Base-by-base conservation (phyloP, 1,284 basidiomycete genomes). In the Pterula multifida region DNA sequence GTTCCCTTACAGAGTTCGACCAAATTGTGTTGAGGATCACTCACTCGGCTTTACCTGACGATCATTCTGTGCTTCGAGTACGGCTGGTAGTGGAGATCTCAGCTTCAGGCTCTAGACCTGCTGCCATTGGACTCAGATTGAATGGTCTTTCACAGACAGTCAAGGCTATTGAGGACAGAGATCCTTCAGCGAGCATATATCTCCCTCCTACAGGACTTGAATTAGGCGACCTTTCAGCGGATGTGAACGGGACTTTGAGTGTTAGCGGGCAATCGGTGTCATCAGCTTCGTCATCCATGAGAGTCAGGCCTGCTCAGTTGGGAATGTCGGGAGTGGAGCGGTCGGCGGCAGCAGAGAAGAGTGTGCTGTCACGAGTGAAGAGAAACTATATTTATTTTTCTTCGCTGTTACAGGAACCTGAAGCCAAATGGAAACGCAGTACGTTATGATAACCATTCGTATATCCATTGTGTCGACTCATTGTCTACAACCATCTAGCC, bases 311-410 rank as follows among this genome's bases (percentile, higher is more conserved):
- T 13, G 51, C 50, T 17, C 17, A 47, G 13, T 22, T 42, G 39
- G 39, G 39, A 17, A 59, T 23, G 59, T 61, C 39, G 17, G 39
- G 39, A n/a, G 69, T 73, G 0, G 80, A 81, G 53, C 73, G 86
- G 26, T 73, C 79, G 2, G 66, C 74, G 2, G 76, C 76, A 0
- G 81, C 78, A 1, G 80, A 90, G 57, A 89, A 90, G 61, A 78
- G 82, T 2, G 85, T 97, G 39, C 65, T 89, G 9, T 81, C 88
- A 13, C 73, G 93, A 53, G 87, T 98, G 25, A 80, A 85, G 60
- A 76, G 95, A 53, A 96, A 91, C 64, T 99, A 99, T 63, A 97
- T 98, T 53, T 95, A 98, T 65, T 98, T 99, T 63, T 95, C 94
- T 1, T 96, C 94, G 0, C 71, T 99, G 19, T 68, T 98, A 36